Evolutionary conservation across 352 stramenopile genomes (phyloP).

Genomic region (Phytophthora foliorum): DNA sequence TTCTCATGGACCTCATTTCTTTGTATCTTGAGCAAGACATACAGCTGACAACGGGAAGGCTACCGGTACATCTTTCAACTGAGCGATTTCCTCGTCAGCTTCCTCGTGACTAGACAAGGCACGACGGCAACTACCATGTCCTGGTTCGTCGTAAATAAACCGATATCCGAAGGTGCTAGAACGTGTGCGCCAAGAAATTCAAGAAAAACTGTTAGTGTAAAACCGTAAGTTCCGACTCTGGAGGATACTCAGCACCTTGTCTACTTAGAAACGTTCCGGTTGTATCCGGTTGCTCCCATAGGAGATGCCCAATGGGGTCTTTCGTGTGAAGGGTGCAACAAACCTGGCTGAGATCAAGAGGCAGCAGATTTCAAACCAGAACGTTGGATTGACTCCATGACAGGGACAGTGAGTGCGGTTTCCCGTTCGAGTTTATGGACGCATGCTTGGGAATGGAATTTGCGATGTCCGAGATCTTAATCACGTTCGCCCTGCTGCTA

Average conservation of each 20-base stretch:
- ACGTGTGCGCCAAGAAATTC: constrained; percentile 47
- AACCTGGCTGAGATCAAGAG: constrained; percentile 58
- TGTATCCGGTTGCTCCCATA: constrained; percentile 69
- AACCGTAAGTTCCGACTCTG: constrained; percentile 22
- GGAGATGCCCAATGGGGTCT: constrained; percentile 57
- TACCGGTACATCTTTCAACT: constrained; percentile 37
- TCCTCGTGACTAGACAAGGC: constrained; percentile 72
- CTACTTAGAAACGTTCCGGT: constrained; percentile 66
- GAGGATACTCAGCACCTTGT: constrained; percentile 47
- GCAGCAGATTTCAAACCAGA: constrained; percentile 60
- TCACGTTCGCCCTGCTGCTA: constrained; percentile 36
- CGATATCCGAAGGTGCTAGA: constrained; percentile 50
- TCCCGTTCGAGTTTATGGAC: constrained; percentile 59
- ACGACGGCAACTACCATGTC: constrained; percentile 69
- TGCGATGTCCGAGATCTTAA: constrained; percentile 56
- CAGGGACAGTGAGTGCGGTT: constrained; percentile 34
- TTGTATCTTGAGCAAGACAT: constrained; percentile 50
- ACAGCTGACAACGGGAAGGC: constrained; percentile 28
- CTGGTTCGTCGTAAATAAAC: constrained; percentile 73
- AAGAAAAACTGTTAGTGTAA: constrained; percentile 35
- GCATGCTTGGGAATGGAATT: constrained; percentile 62
- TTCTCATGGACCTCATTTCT: constrained; percentile 47
- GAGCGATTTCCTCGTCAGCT: constrained; percentile 78
- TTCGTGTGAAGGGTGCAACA: constrained; percentile 48
- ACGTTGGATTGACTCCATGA: constrained; percentile 49